These are phyloP conservation scores for Diutina neorugosa DNA, from an alignment of 1,139 yeast species.

Conservation along the genomic window DNA sequence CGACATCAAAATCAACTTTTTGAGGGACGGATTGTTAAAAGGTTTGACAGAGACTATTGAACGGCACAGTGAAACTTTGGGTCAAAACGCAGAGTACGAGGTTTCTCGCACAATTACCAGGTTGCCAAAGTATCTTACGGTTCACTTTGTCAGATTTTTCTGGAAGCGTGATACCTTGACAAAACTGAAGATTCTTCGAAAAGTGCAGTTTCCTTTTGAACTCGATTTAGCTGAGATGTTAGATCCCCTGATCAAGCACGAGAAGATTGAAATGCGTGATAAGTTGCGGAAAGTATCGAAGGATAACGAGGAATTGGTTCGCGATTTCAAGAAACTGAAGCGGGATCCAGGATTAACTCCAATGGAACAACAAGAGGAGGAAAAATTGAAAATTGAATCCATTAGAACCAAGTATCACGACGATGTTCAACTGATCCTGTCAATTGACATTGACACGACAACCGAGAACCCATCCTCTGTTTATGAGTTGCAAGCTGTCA, in stretches of 20 bases:
- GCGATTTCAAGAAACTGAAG: conserved; percentile 67
- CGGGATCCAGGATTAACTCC: conserved; percentile 26
- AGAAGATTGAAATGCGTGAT: conserved; percentile 65
- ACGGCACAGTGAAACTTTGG: conserved; percentile 61
- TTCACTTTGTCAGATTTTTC: conserved; percentile 87
- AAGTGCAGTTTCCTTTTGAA: conserved; percentile 90
- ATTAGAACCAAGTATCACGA: conserved; percentile 33
- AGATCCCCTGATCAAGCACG: conserved; percentile 57
- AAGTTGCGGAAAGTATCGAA: conserved; percentile 67
- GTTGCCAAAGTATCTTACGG: conserved; percentile 78
- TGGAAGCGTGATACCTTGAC: conserved; percentile 90
- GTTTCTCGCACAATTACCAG: conserved; percentile 59
- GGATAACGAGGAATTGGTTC: conserved; percentile 56
- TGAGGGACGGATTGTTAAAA: conserved; percentile 71
- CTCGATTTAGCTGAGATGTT: conserved; percentile 79
- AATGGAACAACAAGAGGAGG: conserved; percentile 33
- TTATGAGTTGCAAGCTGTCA: conserved; percentile 70
- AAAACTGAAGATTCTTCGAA: conserved; percentile 86
- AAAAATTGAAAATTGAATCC: conserved; percentile 32
- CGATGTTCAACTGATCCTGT: conserved; percentile 22
- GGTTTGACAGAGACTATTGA: conserved; percentile 70
- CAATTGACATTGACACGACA: conserved; percentile 30
- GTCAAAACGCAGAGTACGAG: conserved; percentile 58
- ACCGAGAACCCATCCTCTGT: conserved; percentile 75
- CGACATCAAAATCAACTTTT: conserved; percentile 70